Evolutionary conservation across 768 basidiomycete genomes (phyloP).

Genomic region (Boletus huronensis): DNA sequence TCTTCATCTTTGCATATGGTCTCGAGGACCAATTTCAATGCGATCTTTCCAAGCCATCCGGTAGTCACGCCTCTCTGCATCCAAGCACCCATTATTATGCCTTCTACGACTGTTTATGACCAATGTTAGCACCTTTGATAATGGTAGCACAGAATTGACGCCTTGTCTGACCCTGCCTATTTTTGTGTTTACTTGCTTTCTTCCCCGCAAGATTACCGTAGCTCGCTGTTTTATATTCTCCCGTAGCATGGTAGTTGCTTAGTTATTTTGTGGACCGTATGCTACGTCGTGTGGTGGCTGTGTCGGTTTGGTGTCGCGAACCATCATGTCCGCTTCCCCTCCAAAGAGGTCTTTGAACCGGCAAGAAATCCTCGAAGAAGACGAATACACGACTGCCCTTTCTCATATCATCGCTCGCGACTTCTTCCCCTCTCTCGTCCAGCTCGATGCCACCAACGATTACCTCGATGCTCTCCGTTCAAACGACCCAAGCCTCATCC

Average conservation of each 20-base stretch:
- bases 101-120: slow-evolving; percentile 24
- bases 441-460: slow-evolving; percentile 82
- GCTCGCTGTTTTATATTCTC: slow-evolving; percentile 16
- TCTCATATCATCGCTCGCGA: slow-evolving; percentile 94
- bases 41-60: slow-evolving; percentile 8
- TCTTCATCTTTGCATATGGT: slow-evolving; percentile 14
- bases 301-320: not conserved
- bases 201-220: slow-evolving; percentile 4
- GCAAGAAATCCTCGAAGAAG: slow-evolving; percentile 81
- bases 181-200: slow-evolving; percentile 13
- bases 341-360: slow-evolving; percentile 61
- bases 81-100: slow-evolving; percentile 12
- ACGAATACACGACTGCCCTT: slow-evolving; percentile 88
- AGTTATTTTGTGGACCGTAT: slow-evolving; percentile 11
- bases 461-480: slow-evolving; percentile 78
- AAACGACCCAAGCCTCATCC: slow-evolving; percentile 75
- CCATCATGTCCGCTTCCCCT: slow-evolving; percentile 31
- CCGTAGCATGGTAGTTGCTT: not conserved
- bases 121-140: slow-evolving; percentile 20
- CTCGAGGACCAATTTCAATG: slow-evolving; percentile 22
- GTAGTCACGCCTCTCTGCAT: slow-evolving; percentile 8
- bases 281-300: slow-evolving; percentile 10
- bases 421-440: slow-evolving; percentile 93
- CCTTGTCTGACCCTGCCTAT: slow-evolving; percentile 2
- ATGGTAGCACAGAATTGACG: slow-evolving; percentile 14